Conservation (phyloP, 2,329 filamentous ascomycete genomes). For the Xylariales sp. region DNA sequence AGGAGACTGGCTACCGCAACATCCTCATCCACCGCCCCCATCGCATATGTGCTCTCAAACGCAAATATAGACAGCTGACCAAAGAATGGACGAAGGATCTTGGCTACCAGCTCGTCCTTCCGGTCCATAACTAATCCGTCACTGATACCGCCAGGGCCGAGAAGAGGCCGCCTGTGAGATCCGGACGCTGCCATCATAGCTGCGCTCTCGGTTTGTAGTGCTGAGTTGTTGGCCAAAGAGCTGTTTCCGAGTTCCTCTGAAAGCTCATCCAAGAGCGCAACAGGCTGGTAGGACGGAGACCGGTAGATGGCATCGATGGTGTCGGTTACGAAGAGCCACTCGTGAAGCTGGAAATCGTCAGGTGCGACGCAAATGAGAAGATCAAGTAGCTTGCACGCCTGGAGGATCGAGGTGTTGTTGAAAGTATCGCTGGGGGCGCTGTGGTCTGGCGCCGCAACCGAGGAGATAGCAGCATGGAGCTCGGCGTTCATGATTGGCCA, state of each 20-base stretch:
- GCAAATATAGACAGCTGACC: constrained; percentile 86
- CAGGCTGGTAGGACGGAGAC: constrained; percentile 60
- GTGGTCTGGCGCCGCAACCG: constrained; percentile 64
- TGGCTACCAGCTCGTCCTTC: constrained; percentile 66
- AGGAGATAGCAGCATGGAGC: constrained; percentile 73
- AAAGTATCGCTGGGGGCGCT: constrained; percentile 65
- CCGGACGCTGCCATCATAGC: constrained; percentile 8
- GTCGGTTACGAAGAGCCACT: constrained; percentile 97
- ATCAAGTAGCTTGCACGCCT: constrained; percentile 92
- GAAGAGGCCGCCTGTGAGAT: constrained; percentile 39
- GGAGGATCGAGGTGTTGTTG: constrained; percentile 70
- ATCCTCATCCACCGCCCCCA: constrained; percentile 64
- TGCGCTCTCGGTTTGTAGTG: constrained; percentile 13
- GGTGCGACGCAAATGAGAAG: constrained; percentile 79
- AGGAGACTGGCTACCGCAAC: constrained; percentile 61
- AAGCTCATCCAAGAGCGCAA: constrained; percentile 79
- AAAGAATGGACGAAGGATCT: constrained; percentile 82
- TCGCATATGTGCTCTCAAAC: constrained; percentile 89
- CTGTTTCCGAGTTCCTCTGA: constrained; percentile 61
- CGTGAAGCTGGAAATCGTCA: constrained; percentile 96
- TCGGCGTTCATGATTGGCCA: constrained; percentile 91
- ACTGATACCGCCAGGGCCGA: constrained; percentile 48
- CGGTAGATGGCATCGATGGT: constrained; percentile 94
- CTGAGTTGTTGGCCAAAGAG: constrained; percentile 23
- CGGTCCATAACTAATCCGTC: constrained; percentile 54